Conservation (phyloP, 306 rosid genomes). For the Aeschynomene evenia region DNA sequence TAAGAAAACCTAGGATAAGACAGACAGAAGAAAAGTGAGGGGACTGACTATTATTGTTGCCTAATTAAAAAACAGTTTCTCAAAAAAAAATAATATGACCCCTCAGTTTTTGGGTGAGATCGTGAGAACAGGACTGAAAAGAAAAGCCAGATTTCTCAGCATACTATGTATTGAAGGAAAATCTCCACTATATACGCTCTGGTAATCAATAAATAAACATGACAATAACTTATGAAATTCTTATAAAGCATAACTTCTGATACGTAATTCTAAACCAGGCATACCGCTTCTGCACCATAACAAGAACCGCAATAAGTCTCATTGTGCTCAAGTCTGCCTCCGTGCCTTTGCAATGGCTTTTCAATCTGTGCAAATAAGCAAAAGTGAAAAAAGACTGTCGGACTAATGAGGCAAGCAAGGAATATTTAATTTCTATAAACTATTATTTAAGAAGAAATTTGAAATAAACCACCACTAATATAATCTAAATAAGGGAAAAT, state of each 20-base stretch:
- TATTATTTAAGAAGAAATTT: not conserved
- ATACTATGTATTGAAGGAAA: not conserved
- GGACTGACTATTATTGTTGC: slow-evolving; percentile 16
- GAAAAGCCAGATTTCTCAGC: not conserved
- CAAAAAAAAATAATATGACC: slow-evolving; percentile 1
- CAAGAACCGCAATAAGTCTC: slow-evolving; percentile 99
- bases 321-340: slow-evolving; percentile 98
- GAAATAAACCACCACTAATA: slow-evolving; percentile 1
- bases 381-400: slow-evolving; percentile 18
- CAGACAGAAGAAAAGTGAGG: not conserved
- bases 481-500: slow-evolving; percentile 6
- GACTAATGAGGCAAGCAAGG: slow-evolving; percentile 5
- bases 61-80: slow-evolving; percentile 10
- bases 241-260: slow-evolving; percentile 5
- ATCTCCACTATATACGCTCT: not conserved
- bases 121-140: not conserved
- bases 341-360: slow-evolving; percentile 89
- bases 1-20: not conserved
- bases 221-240: slow-evolving; percentile 1
- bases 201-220: slow-evolving; percentile 8
- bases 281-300: slow-evolving; percentile 88
- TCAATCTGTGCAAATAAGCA: slow-evolving; percentile 65
- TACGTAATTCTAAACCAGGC: slow-evolving; percentile 28
- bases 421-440: not conserved
- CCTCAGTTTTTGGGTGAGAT: not conserved